A percentile compares a stretch with the other conserved stretches of the same genome.
These are phyloP conservation scores for Chalciporus piperatus DNA, from an alignment of 768 basidiomycete species.

Conservation along the genomic window DNA sequence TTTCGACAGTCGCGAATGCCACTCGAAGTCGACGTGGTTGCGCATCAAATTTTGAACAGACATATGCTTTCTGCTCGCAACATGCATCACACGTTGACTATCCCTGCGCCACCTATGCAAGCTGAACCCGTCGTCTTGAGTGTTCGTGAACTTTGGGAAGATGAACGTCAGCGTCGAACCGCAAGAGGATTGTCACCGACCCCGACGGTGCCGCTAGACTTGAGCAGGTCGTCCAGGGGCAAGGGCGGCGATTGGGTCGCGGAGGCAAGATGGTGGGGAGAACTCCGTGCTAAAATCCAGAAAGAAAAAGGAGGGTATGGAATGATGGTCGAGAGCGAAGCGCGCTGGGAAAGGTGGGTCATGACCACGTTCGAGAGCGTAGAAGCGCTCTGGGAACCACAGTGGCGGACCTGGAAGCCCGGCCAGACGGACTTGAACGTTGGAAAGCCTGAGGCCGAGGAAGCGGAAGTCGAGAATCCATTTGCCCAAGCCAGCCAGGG, in stretches of 20 bases:
- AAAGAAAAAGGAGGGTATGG: slow-evolving; percentile 34
- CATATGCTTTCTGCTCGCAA: slow-evolving; percentile 58
- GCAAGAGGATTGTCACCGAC: slow-evolving; percentile 68
- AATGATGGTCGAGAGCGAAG: slow-evolving; percentile 19
- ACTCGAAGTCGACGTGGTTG: slow-evolving; percentile 81
- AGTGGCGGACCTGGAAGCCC: slow-evolving; percentile 59
- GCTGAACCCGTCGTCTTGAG: slow-evolving; percentile 78
- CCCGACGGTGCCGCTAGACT: slow-evolving; percentile 69
- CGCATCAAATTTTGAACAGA: slow-evolving; percentile 88
- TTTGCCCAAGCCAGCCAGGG: slow-evolving; percentile 22
- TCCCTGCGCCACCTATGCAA: slow-evolving; percentile 51
- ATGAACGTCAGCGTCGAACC: slow-evolving; percentile 76
- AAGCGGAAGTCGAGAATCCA: slow-evolving; percentile 17
- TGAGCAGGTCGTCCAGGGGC: slow-evolving; percentile 59
- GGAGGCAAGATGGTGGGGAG: slow-evolving; percentile 75
- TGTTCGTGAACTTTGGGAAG: slow-evolving; percentile 95
- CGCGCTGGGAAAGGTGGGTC: slow-evolving; percentile 67
- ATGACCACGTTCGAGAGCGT: slow-evolving; percentile 91
- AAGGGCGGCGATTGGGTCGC: slow-evolving; percentile 63
- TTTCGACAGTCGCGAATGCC: slow-evolving; percentile 64
- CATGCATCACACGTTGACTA: slow-evolving; percentile 60
- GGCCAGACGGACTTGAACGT: slow-evolving; percentile 10
- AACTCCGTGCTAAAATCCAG: slow-evolving; percentile 61
- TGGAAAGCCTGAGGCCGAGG: slow-evolving; percentile 18
- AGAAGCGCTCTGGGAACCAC: slow-evolving; percentile 78